These are phyloP conservation scores for Cydonia oblonga DNA, from an alignment of 331 rosid species.

Conservation along the genomic window DNA sequence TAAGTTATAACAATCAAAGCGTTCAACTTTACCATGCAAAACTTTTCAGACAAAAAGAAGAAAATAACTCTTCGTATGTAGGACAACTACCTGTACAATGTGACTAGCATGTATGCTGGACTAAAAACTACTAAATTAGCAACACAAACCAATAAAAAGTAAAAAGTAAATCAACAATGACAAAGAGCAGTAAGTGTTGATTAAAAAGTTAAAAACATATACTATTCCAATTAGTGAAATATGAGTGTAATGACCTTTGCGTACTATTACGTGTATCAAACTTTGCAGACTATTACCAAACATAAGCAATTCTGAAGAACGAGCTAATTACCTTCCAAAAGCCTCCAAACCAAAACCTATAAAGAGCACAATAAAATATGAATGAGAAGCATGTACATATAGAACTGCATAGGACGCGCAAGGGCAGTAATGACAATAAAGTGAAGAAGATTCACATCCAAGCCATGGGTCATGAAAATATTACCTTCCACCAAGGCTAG, in stretches of 20 bases:
- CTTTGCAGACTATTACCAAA: neutral
- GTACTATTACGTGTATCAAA: neutral
- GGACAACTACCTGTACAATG: neutral
- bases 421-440: neutral
- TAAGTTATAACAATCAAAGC: neutral
- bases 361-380: conserved; percentile 12
- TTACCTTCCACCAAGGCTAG: conserved; percentile 85
- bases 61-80: neutral
- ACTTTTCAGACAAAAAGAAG: neutral
- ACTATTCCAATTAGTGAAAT: neutral
- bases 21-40: neutral
- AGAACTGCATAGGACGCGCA: conserved; percentile 4
- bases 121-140: no score
- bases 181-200: neutral
- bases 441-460: neutral
- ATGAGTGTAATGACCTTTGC: neutral
- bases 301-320: neutral
- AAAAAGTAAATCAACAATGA: neutral
- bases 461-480: conserved; percentile 5
- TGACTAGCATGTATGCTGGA: neutral
- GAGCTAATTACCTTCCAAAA: conserved; percentile 61
- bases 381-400: conserved; percentile 13
- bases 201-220: neutral
- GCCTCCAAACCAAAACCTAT: conserved; percentile 99
- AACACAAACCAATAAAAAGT: no score